A percentile compares a stretch with the other conserved stretches of the same genome.
phyloP scores from a whole-genome alignment of 1,139 yeast species.

The Geotrichum phurueaensis region DNA sequence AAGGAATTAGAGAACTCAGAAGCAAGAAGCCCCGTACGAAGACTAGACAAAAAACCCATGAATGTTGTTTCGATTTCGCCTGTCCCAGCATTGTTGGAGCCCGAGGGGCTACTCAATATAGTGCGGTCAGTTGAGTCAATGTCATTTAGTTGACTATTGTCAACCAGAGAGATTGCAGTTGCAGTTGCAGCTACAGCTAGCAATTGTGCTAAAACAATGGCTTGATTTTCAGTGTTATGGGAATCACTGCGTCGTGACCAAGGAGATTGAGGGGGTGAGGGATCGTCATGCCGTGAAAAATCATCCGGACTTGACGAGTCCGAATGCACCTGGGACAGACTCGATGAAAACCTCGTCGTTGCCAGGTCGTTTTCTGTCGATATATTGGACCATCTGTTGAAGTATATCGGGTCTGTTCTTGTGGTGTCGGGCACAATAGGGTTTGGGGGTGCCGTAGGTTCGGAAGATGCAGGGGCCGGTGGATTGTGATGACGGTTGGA shows the following conservation, averaged over 20 bases:
- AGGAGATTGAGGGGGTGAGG: background rate
- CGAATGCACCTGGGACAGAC: background rate
- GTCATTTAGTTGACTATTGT: conserved; percentile 25
- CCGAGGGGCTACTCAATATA: conserved; percentile 2
- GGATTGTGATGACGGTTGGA: background rate
- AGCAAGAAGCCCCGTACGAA: conserved; percentile 39
- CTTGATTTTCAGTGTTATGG: conserved; percentile 34
- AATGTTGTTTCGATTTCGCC: conserved; percentile 29
- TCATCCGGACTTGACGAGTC: background rate
- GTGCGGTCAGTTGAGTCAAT: background rate
- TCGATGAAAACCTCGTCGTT: background rate
- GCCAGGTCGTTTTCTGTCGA: background rate
- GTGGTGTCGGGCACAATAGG: background rate
- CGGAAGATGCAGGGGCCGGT: background rate
- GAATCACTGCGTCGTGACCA: background rate
- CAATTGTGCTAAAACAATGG: conserved; percentile 41
- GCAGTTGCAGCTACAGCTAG: conserved; percentile 45
- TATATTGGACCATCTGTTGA: background rate
- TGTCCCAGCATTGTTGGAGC: background rate
- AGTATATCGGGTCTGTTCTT: background rate
- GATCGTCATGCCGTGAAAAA: background rate
- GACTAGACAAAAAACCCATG: conserved; percentile 38
- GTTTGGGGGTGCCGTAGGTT: background rate
- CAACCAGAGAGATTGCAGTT: conserved; percentile 39
- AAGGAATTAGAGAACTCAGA: conserved; percentile 32